phyloP scores from a whole-genome alignment of 257 asterid genomes.

The Solanum verrucosum region DNA sequence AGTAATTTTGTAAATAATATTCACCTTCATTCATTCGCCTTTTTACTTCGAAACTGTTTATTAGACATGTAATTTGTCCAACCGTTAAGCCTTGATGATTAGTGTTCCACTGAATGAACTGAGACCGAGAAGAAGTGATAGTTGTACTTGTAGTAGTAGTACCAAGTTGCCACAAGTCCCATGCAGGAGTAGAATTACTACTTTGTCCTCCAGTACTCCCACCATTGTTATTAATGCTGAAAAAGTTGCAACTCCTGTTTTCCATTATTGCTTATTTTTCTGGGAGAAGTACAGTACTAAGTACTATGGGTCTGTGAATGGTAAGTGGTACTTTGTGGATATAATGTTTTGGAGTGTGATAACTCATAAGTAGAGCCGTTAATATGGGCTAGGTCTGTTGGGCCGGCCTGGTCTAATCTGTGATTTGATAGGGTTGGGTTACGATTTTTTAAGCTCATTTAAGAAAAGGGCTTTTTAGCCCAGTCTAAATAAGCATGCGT shows the following conservation, averaged over 20 bases:
- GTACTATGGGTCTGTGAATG: neutral
- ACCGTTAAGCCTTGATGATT: neutral
- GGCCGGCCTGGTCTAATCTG: no score
- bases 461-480: no score
- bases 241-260: constrained; percentile 24
- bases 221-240: constrained; percentile 8
- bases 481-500: no score
- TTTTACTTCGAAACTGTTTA: neutral
- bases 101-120: neutral
- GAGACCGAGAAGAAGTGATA: neutral
- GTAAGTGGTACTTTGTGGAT: neutral
- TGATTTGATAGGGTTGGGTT: no score
- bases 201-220: constrained; percentile 6
- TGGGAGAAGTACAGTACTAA: neutral
- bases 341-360: neutral
- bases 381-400: no score
- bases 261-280: constrained; percentile 3
- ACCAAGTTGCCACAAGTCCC: constrained; percentile 23
- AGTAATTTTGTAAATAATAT: neutral
- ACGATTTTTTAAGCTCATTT: no score
- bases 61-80: neutral
- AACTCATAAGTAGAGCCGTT: no score
- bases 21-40: neutral
- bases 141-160: neutral
- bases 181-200: constrained; percentile 18